Evolutionary conservation across 495 filamentous ascomycete genomes (phyloP), one percentile per base, ranked within the genome.

Genomic region (Daldinia grandis): DNA sequence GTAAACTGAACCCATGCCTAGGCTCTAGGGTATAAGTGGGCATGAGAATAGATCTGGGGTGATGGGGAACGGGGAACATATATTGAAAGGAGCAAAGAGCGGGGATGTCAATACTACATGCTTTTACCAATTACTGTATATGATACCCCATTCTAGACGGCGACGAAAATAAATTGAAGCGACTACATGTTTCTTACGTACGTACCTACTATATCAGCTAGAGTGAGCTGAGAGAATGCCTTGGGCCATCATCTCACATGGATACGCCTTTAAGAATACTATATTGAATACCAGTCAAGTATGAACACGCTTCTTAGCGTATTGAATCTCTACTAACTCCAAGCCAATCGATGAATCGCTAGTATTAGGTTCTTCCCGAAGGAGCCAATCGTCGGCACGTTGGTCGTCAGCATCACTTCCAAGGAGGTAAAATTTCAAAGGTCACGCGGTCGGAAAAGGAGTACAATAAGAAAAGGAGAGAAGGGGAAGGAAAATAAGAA

Each of bases 331-430:
- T 58, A 50, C 21, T 31, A 21, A 33, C 28, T 40, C 61, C n/a
- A 37, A 51, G 28, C 42, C 38, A 64, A 72, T 64, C 57, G 54
- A 72, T 49, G 44, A 51, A 64, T 25, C 30, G 12, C 60, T 47
- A n/a, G n/a, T n/a, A 27, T 58, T 50, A 15, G 49, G 53, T 59
- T 50, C 30, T 21, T 50, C 25, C 37, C 35, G 21, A 31, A 54
- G 49, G 53, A 64, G 56, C 64, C 64, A 68, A 64, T 72, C 47
- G 64, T 47, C 47, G 24, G 19, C 49, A 27, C 21, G 10, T 38
- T n/a, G 3, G 37, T n/a, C 31, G 61, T 72, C 69, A 72, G 69
- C 64, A 58, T 72, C 60, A 68, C 55, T 72, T 68, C 63, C 30
- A 63, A 67, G 42, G 19, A 35, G 27, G 49, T 30, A 68, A 68